Conservation (phyloP, 495 filamentous ascomycete genomes). For the Chaetomium cochliodes region DNA sequence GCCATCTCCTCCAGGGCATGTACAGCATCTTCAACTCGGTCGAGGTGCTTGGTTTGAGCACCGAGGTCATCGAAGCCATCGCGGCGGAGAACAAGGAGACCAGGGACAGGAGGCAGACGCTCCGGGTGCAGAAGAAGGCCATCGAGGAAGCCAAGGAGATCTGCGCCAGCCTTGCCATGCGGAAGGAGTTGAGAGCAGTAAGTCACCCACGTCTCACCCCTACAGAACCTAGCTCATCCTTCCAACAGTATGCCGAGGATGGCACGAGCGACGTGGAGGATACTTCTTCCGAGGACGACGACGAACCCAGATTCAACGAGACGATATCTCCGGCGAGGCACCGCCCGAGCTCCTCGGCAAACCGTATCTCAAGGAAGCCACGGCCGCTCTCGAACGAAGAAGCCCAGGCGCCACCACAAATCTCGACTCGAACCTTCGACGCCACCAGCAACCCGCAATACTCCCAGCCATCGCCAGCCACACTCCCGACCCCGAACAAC, state of each 20-base stretch:
- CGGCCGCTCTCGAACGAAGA: not conserved
- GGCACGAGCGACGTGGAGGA: slow-evolving; percentile 20
- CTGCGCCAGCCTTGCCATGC: slow-evolving; percentile 43
- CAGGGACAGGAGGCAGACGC: slow-evolving; percentile 32
- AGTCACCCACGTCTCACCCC: not conserved
- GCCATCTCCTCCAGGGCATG: slow-evolving; percentile 43
- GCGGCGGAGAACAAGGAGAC: slow-evolving; percentile 44
- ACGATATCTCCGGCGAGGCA: slow-evolving; percentile 9
- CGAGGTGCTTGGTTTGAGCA: slow-evolving; percentile 33
- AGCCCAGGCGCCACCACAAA: not conserved
- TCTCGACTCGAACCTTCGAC: not conserved
- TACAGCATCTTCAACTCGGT: slow-evolving; percentile 43
- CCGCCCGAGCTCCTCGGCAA: not conserved
- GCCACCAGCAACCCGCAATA: slow-evolving; percentile 1
- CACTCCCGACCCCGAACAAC: not conserved
- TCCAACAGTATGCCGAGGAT: slow-evolving; percentile 28
- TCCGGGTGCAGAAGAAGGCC: slow-evolving; percentile 40
- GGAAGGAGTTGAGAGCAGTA: slow-evolving; percentile 39
- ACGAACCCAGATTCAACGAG: slow-evolving; percentile 10
- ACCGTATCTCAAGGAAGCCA: not conserved
- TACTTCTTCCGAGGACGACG: slow-evolving; percentile 26
- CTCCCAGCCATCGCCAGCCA: not conserved
- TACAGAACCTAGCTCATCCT: slow-evolving; percentile 7
- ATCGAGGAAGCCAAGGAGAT: slow-evolving; percentile 44
- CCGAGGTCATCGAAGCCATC: slow-evolving; percentile 37